phyloP scores from a whole-genome alignment of 1,284 basidiomycete species.

The Cystobasidium slooffiae region DNA sequence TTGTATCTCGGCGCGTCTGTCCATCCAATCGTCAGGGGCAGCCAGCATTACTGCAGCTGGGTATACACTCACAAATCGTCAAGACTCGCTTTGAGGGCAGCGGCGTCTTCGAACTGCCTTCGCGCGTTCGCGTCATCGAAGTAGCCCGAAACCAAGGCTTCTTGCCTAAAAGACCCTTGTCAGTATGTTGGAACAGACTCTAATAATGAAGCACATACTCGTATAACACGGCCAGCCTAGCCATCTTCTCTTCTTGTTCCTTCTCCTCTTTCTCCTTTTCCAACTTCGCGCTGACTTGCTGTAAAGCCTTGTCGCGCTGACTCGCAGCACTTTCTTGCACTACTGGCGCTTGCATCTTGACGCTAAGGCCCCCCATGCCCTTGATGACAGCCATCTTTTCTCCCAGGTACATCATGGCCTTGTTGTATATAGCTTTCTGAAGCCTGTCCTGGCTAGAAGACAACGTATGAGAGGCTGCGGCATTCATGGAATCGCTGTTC shows the following conservation, averaged over 20 bases:
- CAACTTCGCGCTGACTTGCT: constrained; percentile 1
- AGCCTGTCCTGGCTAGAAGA: constrained; percentile 73
- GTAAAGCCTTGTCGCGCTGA: neutral
- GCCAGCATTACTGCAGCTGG: neutral
- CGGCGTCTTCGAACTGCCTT: constrained; percentile 53
- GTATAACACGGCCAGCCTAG: constrained; percentile 49
- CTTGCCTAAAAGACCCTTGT: constrained; percentile 47
- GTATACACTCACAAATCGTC: constrained; percentile 37
- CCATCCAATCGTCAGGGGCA: neutral
- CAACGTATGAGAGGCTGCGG: neutral
- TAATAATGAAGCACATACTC: constrained; percentile 45
- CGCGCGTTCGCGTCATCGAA: constrained; percentile 53
- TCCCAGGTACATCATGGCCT: constrained; percentile 80
- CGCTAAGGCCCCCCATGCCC: constrained; percentile 56
- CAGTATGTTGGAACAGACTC: neutral
- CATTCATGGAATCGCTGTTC: neutral
- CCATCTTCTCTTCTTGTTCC: constrained; percentile 43
- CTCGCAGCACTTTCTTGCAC: neutral
- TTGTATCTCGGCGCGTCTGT: constrained; percentile 34
- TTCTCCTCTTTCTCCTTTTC: constrained; percentile 17
- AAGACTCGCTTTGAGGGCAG: constrained; percentile 41
- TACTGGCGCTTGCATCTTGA: constrained; percentile 4
- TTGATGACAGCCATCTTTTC: constrained; percentile 85
- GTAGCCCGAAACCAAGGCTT: constrained; percentile 50
- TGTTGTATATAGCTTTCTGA: constrained; percentile 76